These are phyloP conservation scores for Panellus pusillus DNA, from an alignment of 768 basidiomycete genomes.

Conservation along the genomic window DNA sequence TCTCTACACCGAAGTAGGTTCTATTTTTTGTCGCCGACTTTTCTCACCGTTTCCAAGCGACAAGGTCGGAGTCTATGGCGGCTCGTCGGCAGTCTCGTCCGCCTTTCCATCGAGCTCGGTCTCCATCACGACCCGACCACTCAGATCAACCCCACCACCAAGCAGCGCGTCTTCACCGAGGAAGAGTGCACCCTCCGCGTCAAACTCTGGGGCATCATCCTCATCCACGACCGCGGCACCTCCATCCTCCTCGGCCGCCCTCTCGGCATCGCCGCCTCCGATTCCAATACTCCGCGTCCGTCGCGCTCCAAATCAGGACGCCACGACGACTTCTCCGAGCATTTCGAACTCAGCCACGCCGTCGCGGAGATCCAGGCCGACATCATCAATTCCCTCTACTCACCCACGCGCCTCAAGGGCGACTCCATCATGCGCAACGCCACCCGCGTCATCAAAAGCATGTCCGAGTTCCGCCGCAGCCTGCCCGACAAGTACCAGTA, in stretches of 20 bases:
- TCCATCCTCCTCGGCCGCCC: constrained; percentile 86
- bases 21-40: not conserved
- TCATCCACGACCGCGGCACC: constrained; percentile 86
- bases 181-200: constrained; percentile 80
- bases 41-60: constrained; percentile 45
- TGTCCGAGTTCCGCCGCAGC: constrained; percentile 66
- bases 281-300: constrained; percentile 79
- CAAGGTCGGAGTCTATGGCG: constrained; percentile 91
- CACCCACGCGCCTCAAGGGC: constrained; percentile 67
- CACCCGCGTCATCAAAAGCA: constrained; percentile 74
- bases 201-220: constrained; percentile 81
- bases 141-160: constrained; percentile 46
- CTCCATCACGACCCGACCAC: constrained; percentile 82
- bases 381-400: constrained; percentile 83
- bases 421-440: constrained; percentile 77
- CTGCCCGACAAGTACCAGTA: constrained; percentile 71
- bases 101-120: constrained; percentile 80
- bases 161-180: constrained; percentile 57
- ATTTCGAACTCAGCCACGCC: constrained; percentile 74
- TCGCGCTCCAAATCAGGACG: constrained; percentile 43
- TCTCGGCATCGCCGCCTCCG: constrained; percentile 78
- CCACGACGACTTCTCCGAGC: constrained; percentile 64
- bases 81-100: constrained; percentile 80
- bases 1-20: constrained; percentile 77
- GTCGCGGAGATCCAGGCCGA: constrained; percentile 86